Evolutionary conservation across 257 asterid genomes (phyloP).

Genomic region (Gardenia jasminoides): DNA sequence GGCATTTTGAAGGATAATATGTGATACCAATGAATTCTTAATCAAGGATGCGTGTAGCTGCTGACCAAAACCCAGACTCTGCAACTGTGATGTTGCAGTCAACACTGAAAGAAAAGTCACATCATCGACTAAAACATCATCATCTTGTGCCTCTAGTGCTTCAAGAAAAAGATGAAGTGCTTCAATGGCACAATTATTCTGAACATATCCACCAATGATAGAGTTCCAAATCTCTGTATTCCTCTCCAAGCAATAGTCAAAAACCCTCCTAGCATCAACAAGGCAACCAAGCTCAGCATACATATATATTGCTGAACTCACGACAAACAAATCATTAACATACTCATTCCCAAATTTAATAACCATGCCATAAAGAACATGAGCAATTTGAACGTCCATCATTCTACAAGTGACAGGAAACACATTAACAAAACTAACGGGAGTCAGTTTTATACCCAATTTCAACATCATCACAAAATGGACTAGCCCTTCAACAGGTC

Average conservation of each 20-base stretch:
- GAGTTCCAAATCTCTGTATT: conserved; percentile 75
- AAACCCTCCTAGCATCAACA: conserved; percentile 49
- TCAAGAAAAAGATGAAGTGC: conserved; percentile 53
- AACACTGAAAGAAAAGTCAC: conserved; percentile 64
- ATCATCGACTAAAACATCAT: conserved; percentile 40
- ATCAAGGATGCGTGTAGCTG: conserved; percentile 62
- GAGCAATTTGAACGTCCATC: conserved; percentile 42
- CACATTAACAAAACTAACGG: conserved; percentile 60
- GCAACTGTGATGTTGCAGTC: conserved; percentile 67
- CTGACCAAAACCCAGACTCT: conserved; percentile 41
- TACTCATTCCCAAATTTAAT: conserved; percentile 47
- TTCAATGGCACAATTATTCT: conserved; percentile 42
- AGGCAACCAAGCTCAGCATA: conserved; percentile 65
- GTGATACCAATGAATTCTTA: conserved; percentile 46
- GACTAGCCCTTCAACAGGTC: conserved; percentile 48
- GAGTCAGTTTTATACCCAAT: conserved; percentile 49
- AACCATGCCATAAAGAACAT: conserved; percentile 53
- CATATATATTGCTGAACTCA: conserved; percentile 76
- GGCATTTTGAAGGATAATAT: conserved; percentile 48
- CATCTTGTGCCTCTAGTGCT: conserved; percentile 47
- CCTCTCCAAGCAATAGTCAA: conserved; percentile 53
- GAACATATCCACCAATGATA: conserved; percentile 63
- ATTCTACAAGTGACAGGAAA: conserved; percentile 55
- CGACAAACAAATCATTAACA: conserved; percentile 54
- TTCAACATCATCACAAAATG: conserved; percentile 60